phyloP scores from a whole-genome alignment of 2,329 filamentous ascomycete genomes.

The Fusarium sp. region DNA sequence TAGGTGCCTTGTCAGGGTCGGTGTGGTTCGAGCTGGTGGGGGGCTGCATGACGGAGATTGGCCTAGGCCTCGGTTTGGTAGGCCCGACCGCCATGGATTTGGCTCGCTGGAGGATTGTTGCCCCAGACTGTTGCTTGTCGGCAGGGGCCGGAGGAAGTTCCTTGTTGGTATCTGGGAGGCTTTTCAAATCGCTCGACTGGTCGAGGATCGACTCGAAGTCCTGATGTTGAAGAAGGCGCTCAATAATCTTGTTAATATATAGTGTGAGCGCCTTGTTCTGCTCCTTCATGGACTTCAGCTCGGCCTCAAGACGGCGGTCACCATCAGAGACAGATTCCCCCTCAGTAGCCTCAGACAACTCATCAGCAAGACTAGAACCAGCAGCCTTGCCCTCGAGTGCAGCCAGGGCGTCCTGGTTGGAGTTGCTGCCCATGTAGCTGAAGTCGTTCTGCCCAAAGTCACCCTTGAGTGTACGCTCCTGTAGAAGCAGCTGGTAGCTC shows the following conservation, averaged over 20 bases:
- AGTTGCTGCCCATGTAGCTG: slow-evolving; percentile 67
- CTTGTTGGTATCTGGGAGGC: slow-evolving; percentile 70
- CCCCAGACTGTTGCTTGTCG: slow-evolving; percentile 46
- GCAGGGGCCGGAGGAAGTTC: slow-evolving; percentile 78
- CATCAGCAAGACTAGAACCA: slow-evolving; percentile 79
- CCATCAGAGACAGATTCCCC: slow-evolving; percentile 62
- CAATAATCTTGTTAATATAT: slow-evolving; percentile 99
- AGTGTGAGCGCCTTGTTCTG: slow-evolving; percentile 96
- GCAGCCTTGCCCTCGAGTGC: slow-evolving; percentile 66
- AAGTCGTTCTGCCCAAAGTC: slow-evolving; percentile 88
- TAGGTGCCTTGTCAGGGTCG: slow-evolving; percentile 78
- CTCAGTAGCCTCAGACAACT: slow-evolving; percentile 75
- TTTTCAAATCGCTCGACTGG: slow-evolving; percentile 68
- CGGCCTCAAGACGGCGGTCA: slow-evolving; percentile 75
- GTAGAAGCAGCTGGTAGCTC: slow-evolving; percentile 93
- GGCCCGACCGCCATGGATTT: slow-evolving; percentile 65
- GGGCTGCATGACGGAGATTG: slow-evolving; percentile 65
- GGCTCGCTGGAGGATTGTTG: slow-evolving; percentile 65
- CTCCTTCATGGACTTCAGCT: slow-evolving; percentile 82
- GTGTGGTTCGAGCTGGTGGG: slow-evolving; percentile 55
- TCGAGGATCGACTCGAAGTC: slow-evolving; percentile 95
- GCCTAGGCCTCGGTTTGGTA: slow-evolving; percentile 59
- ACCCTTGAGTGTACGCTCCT: slow-evolving; percentile 93
- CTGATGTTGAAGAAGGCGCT: slow-evolving; percentile 89
- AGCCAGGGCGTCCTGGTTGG: slow-evolving; percentile 70